phyloP scores from a whole-genome alignment of 2,329 filamentous ascomycete species.

The Microcyclosporella mali region DNA sequence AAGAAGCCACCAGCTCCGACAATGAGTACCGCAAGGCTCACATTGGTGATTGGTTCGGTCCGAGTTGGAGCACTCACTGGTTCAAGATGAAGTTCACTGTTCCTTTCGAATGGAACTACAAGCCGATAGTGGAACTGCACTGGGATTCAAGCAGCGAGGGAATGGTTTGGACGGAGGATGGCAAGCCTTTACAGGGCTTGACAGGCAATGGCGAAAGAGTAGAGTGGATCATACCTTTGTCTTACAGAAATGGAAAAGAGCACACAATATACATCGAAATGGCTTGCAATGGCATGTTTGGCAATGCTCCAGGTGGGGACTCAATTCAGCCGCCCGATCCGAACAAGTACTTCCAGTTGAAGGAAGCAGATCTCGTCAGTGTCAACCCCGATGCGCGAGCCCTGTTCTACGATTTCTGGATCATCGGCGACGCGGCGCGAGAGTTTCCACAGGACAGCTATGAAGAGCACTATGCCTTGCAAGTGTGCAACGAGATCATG shows the following conservation, averaged over 20 bases:
- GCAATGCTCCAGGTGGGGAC: slow-evolving; percentile 78
- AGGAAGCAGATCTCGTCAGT: slow-evolving; percentile 76
- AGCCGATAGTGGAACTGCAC: slow-evolving; percentile 84
- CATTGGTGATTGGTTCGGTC: slow-evolving; percentile 76
- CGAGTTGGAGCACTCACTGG: slow-evolving; percentile 97
- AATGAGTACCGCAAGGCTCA: slow-evolving; percentile 69
- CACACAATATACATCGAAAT: slow-evolving; percentile 95
- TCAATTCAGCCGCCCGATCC: slow-evolving; percentile 81
- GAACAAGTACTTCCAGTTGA: slow-evolving; percentile 72
- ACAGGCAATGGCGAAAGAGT: slow-evolving; percentile 82
- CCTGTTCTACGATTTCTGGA: slow-evolving; percentile 90
- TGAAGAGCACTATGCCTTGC: slow-evolving; percentile 79
- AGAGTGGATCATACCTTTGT: slow-evolving; percentile 83
- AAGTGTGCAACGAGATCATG: slow-evolving; percentile 81
- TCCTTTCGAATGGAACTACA: slow-evolving; percentile 63
- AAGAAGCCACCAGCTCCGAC: slow-evolving; percentile 61
- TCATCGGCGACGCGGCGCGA: slow-evolving; percentile 82
- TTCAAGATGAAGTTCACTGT: slow-evolving; percentile 78
- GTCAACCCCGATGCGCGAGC: slow-evolving; percentile 79
- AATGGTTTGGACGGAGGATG: slow-evolving; percentile 86
- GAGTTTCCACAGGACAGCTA: slow-evolving; percentile 86
- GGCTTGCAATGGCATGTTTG: slow-evolving; percentile 98
- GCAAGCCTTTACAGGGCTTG: slow-evolving; percentile 83
- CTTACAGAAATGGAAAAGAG: slow-evolving; percentile 75
- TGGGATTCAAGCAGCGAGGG: slow-evolving; percentile 96